These are phyloP conservation scores for Metarhizium robertsii DNA, from an alignment of 2,329 filamentous ascomycete genomes.

Conservation along the genomic window DNA sequence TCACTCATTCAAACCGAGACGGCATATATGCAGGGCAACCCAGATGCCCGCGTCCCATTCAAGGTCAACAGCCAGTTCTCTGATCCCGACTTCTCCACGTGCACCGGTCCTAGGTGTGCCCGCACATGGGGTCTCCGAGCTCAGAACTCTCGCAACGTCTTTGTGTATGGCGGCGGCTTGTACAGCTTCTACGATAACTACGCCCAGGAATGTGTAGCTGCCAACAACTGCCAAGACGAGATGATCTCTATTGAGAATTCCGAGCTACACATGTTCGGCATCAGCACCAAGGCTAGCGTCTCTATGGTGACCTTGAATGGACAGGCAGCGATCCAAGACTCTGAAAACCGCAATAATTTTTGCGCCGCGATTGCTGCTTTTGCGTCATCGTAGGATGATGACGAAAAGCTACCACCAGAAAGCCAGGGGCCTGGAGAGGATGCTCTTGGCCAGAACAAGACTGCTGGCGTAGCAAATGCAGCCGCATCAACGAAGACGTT, in stretches of 20 bases:
- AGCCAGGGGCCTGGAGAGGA: not conserved
- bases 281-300: slow-evolving; percentile 65
- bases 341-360: slow-evolving; percentile 57
- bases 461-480: not conserved
- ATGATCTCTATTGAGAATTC: slow-evolving; percentile 66
- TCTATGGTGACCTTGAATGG: slow-evolving; percentile 65
- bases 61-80: slow-evolving; percentile 43
- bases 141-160: slow-evolving; percentile 55
- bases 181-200: slow-evolving; percentile 86
- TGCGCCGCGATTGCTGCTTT: slow-evolving; percentile 52
- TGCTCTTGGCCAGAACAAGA: not conserved
- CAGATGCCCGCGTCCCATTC: slow-evolving; percentile 60
- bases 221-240: slow-evolving; percentile 65
- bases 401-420: slow-evolving; percentile 2
- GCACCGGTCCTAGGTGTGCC: slow-evolving; percentile 46
- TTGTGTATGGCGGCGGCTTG: slow-evolving; percentile 63
- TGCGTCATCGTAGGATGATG: slow-evolving; percentile 15
- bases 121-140: slow-evolving; percentile 73
- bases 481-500: not conserved
- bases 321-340: slow-evolving; percentile 40
- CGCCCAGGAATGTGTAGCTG: slow-evolving; percentile 55
- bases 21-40: slow-evolving; percentile 79
- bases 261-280: slow-evolving; percentile 54
- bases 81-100: slow-evolving; percentile 62
- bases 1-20: slow-evolving; percentile 83